Base-by-base conservation (phyloP, 2,329 filamentous ascomycete species). In the Aureobasidium sp. region DNA sequence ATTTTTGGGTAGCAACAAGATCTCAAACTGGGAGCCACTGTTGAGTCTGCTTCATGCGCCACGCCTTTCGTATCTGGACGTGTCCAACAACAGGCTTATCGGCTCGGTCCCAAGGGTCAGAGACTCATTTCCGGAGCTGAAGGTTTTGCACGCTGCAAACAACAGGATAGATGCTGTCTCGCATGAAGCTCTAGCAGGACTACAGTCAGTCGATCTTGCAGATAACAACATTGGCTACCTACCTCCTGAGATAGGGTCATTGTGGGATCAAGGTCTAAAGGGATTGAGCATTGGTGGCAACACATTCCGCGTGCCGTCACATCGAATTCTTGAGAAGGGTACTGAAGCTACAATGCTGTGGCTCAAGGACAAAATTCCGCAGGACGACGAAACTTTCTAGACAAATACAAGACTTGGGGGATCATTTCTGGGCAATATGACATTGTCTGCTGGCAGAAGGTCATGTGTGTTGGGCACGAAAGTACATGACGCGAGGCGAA, bases 191-290 rank as follows among this genome's bases (percentile, higher is more conserved):
- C 84, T 97, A 41, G 80, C 81, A 55, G 92, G 93, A 0, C 72
- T 97, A 61, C 84, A 85, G 65, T 82, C 88, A 5, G 83, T 95
- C 3, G 90, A 96, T 71, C 84, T 91, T 9, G 85, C 85, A 66
- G 92, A 91, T 73, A 97, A 97, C 70, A 88, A 93, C 55, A 90
- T 97, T 64, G 83, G 83, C n/a, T 83, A 85, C 50, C 77, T 97
- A 14, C 90, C 94, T 63, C 88, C 92, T 0, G 85, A 87, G 8
- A 81, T 97, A 11, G 93, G 93, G 0, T 77, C 96, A 13, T 78
- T 96, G 0, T 86, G 87, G 29, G 87, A 86, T 1, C 79, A 78
- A 76, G 85, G 68, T 65, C 84, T 76, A 77, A 88, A 79, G 74
- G 82, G 79, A 59, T 77, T 97, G 10, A 88, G 96, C 51, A 88